A percentile compares a stretch with the other conserved stretches of the same genome.
Evolutionary conservation across 1,284 basidiomycete genomes (phyloP).

Genomic region (Ceratobasidium sp.): DNA sequence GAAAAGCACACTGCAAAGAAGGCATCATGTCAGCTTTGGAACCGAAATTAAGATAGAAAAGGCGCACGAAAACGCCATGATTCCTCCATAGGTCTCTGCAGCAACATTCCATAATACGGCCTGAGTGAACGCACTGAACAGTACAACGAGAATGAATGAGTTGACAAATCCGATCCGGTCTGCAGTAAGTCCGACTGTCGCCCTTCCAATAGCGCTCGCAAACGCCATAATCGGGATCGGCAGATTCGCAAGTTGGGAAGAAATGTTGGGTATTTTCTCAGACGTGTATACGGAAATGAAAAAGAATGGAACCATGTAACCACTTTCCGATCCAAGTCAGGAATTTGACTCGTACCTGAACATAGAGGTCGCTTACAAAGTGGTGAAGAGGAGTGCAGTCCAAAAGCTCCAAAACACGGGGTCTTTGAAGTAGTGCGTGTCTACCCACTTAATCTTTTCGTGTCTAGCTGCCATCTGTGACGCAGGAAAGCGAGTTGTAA

Average conservation of each 20-base stretch:
- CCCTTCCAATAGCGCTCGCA: conserved; percentile 42
- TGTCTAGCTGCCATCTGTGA: conserved; percentile 41
- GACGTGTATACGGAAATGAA: conserved; percentile 45
- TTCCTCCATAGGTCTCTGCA: conserved; percentile 39
- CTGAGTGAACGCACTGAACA: conserved; percentile 44
- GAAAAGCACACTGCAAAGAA: conserved; percentile 14
- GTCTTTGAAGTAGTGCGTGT: conserved; percentile 38
- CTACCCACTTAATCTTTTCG: conserved; percentile 40
- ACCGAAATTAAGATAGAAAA: background rate
- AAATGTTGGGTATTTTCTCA: conserved; percentile 39
- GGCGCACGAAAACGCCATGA: conserved; percentile 43
- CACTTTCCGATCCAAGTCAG: background rate
- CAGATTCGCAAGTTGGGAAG: conserved; percentile 40
- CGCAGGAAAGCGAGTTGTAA: conserved; percentile 40
- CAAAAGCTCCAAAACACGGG: conserved; percentile 43
- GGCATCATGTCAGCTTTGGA: background rate
- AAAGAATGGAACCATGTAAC: conserved; percentile 40
- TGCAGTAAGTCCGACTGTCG: conserved; percentile 43
- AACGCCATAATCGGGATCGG: conserved; percentile 44
- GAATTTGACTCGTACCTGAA: background rate
- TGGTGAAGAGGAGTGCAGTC: conserved; percentile 37
- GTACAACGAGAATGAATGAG: conserved; percentile 43
- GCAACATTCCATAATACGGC: conserved; percentile 46
- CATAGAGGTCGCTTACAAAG: conserved; percentile 13
- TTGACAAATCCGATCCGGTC: conserved; percentile 44